Evolutionary conservation across 192 early-diverging fungal genomes (phyloP).

Genomic region (Paraglomus occultum): DNA sequence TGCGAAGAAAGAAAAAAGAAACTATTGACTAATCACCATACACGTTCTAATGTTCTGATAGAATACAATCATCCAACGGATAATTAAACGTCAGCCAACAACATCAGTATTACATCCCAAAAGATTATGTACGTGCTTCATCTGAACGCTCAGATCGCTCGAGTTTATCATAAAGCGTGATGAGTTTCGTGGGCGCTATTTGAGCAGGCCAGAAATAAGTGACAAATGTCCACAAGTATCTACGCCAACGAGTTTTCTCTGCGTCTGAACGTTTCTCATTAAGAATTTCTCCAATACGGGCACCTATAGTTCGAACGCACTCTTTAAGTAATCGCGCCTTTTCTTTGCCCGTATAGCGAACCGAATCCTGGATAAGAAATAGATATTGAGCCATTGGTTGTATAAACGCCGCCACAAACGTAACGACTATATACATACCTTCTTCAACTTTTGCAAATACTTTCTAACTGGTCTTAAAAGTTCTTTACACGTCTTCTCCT

Average conservation of each 20-base stretch:
- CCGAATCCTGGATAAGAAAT: constrained; percentile 30
- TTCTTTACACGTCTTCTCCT: constrained; percentile 64
- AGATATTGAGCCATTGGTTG: background rate
- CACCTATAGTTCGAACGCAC: constrained; percentile 50
- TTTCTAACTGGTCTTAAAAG: constrained; percentile 65
- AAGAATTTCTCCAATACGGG: constrained; percentile 42
- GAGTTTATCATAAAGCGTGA: background rate
- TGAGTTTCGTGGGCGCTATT: background rate
- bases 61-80: too few relatives aligned
- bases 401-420: background rate
- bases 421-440: constrained; percentile 21
- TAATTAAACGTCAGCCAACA: too few relatives aligned
- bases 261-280: constrained; percentile 9
- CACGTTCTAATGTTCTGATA: too few relatives aligned
- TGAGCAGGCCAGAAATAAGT: constrained; percentile 28
- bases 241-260: constrained; percentile 22
- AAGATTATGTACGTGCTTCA: background rate
- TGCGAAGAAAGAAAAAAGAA: too few relatives aligned
- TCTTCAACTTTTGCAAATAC: constrained; percentile 52
- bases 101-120: too few relatives aligned
- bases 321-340: constrained; percentile 47
- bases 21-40: too few relatives aligned
- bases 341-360: constrained; percentile 31
- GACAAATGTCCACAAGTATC: constrained; percentile 20
- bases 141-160: constrained; percentile 2